Conservation (phyloP, 2,329 filamentous ascomycete genomes). For the Colletotrichum theobromicola region DNA sequence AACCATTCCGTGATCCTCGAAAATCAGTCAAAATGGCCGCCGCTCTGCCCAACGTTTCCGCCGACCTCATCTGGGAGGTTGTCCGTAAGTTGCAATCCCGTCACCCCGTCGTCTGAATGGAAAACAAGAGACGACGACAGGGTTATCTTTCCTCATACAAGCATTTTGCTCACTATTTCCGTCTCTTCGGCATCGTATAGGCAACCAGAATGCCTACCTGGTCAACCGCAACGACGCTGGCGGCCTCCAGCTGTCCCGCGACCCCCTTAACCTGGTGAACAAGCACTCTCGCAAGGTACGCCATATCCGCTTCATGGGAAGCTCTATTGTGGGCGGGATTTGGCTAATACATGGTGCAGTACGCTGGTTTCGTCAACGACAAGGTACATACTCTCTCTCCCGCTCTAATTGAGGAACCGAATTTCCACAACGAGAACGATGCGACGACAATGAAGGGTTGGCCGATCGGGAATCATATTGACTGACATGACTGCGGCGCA, state of each 20-base stretch:
- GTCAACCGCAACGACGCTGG: constrained; percentile 85
- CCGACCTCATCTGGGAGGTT: constrained; percentile 94
- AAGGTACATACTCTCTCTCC: constrained; percentile 66
- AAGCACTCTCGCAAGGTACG: constrained; percentile 87
- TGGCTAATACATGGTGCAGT: constrained; percentile 57
- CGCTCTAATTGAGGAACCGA: not conserved
- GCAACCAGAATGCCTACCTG: constrained; percentile 87
- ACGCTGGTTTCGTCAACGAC: constrained; percentile 91
- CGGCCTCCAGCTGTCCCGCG: constrained; percentile 89
- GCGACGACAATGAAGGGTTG: constrained; percentile 18
- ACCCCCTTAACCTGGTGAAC: constrained; percentile 94
- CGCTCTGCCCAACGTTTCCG: constrained; percentile 76
- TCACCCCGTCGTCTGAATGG: not conserved
- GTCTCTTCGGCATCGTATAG: constrained; percentile 48
- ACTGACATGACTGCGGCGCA: constrained; percentile 39
- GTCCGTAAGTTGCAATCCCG: constrained; percentile 72
- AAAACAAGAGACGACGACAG: not conserved
- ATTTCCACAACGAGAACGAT: not conserved
- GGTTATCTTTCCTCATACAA: not conserved
- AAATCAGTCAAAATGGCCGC: constrained; percentile 60
- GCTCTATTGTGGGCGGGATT: not conserved
- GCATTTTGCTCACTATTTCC: not conserved
- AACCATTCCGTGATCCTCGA: constrained; percentile 33
- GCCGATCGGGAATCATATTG: not conserved
- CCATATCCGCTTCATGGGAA: not conserved